A percentile compares a stretch with the other conserved stretches of the same genome.
phyloP scores from a whole-genome alignment of 306 rosid genomes.

The Abrus precatorius region DNA sequence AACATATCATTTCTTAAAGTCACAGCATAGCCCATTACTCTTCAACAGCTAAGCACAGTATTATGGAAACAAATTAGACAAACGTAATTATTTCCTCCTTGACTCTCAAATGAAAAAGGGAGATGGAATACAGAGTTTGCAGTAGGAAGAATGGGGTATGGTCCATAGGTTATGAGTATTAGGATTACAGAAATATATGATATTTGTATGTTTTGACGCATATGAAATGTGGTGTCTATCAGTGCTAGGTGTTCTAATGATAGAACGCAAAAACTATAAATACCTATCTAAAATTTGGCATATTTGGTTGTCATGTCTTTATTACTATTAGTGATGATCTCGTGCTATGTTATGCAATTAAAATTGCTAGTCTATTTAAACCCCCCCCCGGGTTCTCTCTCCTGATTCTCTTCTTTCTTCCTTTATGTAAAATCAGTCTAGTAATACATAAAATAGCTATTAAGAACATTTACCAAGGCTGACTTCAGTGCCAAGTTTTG shows the following conservation, averaged over 20 bases:
- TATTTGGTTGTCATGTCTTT: neutral
- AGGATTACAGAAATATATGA: neutral
- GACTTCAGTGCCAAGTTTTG: slow-evolving; percentile 79
- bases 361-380: too few relatives aligned
- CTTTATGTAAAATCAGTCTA: slow-evolving; percentile 19
- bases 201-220: slow-evolving; percentile 1
- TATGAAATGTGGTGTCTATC: neutral
- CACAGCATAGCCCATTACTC: neutral
- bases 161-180: neutral
- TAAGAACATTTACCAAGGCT: slow-evolving; percentile 73
- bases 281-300: neutral
- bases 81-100: slow-evolving; percentile 2
- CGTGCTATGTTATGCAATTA: slow-evolving; percentile 1
- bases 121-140: neutral
- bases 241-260: slow-evolving; percentile 5
- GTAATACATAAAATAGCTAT: slow-evolving; percentile 35
- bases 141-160: neutral
- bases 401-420: slow-evolving; percentile 11
- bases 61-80: slow-evolving; percentile 8
- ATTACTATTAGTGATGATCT: neutral
- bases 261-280: neutral
- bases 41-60: slow-evolving; percentile 5
- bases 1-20: neutral
- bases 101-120: neutral
- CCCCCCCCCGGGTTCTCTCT: neutral